Evolutionary conservation across 1,284 basidiomycete genomes (phyloP).

Genomic region (Coriolopsis trogii): DNA sequence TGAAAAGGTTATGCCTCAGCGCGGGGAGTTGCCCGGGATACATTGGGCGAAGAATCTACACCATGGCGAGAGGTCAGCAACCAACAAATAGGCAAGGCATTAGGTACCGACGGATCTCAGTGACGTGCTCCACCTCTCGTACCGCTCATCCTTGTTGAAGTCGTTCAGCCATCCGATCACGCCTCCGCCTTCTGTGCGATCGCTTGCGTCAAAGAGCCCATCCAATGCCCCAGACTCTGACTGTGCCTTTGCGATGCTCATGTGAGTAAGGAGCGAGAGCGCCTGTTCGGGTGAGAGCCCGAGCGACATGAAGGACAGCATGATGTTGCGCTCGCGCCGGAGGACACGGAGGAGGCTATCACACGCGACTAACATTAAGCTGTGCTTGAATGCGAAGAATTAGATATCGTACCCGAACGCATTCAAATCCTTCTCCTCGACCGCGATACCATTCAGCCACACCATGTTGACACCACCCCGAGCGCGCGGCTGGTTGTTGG

Average conservation of each 20-base stretch:
- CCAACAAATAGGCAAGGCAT: not conserved
- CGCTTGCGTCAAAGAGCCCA: slow-evolving; percentile 86
- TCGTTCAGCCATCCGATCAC: slow-evolving; percentile 90
- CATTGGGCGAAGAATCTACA: slow-evolving; percentile 67
- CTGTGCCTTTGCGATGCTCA: slow-evolving; percentile 54
- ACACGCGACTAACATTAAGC: not conserved
- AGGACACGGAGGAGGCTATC: slow-evolving; percentile 68
- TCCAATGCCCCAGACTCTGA: slow-evolving; percentile 60
- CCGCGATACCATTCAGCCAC: slow-evolving; percentile 79
- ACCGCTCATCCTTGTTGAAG: slow-evolving; percentile 82
- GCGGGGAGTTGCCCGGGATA: slow-evolving; percentile 81
- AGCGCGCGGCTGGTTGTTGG: slow-evolving; percentile 55
- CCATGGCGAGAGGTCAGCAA: not conserved
- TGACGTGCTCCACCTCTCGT: slow-evolving; percentile 51
- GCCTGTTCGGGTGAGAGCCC: slow-evolving; percentile 69
- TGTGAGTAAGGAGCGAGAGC: slow-evolving; percentile 72
- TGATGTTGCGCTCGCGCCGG: slow-evolving; percentile 72
- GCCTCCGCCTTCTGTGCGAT: slow-evolving; percentile 77
- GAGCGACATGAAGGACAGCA: slow-evolving; percentile 61
- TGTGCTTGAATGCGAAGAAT: not conserved
- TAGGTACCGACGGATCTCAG: slow-evolving; percentile 47
- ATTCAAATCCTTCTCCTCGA: slow-evolving; percentile 69
- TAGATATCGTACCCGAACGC: slow-evolving; percentile 58
- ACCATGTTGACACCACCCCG: slow-evolving; percentile 58
- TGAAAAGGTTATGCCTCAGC: slow-evolving; percentile 77